Evolutionary conservation across 768 basidiomycete species (phyloP), one percentile per base, ranked within the genome.

Genomic region (Cystofilobasidium capitatum): DNA sequence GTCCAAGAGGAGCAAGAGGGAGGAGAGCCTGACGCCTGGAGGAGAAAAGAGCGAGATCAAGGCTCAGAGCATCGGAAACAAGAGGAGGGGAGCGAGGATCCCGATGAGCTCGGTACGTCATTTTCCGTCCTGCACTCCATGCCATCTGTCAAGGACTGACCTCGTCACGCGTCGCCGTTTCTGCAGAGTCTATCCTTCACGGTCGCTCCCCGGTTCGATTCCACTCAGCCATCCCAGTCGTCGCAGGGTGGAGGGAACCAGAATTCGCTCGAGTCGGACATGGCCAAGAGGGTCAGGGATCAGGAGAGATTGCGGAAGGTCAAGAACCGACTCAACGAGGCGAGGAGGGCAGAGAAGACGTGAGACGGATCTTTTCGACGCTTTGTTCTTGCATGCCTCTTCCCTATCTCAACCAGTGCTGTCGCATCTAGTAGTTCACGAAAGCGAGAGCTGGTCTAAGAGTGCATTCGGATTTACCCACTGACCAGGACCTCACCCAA

Each of bases 401-500:
- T 31, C 29, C 7, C 33, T n/a, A n/a, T n/a, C n/a, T n/a, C n/a
- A n/a, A n/a, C n/a, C n/a, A n/a, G n/a, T n/a, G n/a, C n/a, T n/a
- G n/a, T n/a, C n/a, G n/a, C n/a, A n/a, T n/a, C n/a, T n/a, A n/a
- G n/a, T n/a, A n/a, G n/a, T n/a, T n/a, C n/a, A n/a, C n/a, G n/a
- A n/a, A n/a, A n/a, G n/a, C n/a, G n/a, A n/a, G n/a, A 10, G 40
- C 20, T 49, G 9, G 22, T 49, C 20, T 8, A 49, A 49, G 24
- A 24, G 7, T 24, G 24, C 24, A 49, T 7, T 22, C 8, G 20
- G 58, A 16, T 8, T 44, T 45, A 64, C 22, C 29, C 55, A 58
- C 64, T 57, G 13, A 88, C 83, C 86, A 86, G 88, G 37, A 88
- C 75, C 75, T 90, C 89, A 13, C 81, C 83, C 51, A 90, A 85